Evolutionary conservation across 2,329 filamentous ascomycete genomes (phyloP).

Genomic region (Pseudopithomyces maydicus): DNA sequence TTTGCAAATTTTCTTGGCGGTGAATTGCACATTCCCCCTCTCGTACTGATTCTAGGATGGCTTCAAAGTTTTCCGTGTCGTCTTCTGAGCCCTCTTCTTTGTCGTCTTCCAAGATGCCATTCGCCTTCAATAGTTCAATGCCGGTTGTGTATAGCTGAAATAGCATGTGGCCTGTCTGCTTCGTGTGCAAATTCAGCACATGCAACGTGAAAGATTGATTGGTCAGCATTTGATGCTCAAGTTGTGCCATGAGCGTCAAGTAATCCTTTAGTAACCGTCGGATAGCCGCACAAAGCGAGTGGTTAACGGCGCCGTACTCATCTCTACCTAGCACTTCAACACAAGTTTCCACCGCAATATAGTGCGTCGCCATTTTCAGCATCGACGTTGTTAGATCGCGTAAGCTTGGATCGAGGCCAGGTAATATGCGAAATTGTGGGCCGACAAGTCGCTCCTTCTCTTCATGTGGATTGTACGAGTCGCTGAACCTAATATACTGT

Average conservation of each 20-base stretch:
- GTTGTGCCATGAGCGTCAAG: conserved; percentile 85
- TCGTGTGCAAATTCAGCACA: conserved; percentile 87
- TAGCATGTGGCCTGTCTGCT: conserved; percentile 90
- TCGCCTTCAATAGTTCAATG: conserved; percentile 80
- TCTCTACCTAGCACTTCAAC: conserved; percentile 92
- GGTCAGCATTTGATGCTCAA: conserved; percentile 90
- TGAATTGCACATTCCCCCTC: conserved; percentile 86
- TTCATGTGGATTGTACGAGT: conserved; percentile 78
- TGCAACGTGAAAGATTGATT: conserved; percentile 90
- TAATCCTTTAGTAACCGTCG: conserved; percentile 92
- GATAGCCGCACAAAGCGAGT: conserved; percentile 94
- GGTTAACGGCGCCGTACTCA: conserved; percentile 92
- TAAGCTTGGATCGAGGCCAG: conserved; percentile 87
- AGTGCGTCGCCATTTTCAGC: conserved; percentile 93
- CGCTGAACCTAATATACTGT: conserved; percentile 89
- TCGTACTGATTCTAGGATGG: conserved; percentile 86
- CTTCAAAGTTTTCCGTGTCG: conserved; percentile 84
- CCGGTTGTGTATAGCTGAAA: conserved; percentile 84
- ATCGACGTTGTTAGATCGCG: conserved; percentile 86
- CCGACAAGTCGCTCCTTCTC: conserved; percentile 88
- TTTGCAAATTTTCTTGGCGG: conserved; percentile 91
- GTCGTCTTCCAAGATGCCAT: conserved; percentile 82
- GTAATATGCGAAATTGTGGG: conserved; percentile 76
- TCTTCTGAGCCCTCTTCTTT: conserved; percentile 69
- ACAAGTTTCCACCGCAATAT: conserved; percentile 87